Evolutionary conservation across 176 grass and related monocot genomes (phyloP).

Genomic region (Musa beccarii): DNA sequence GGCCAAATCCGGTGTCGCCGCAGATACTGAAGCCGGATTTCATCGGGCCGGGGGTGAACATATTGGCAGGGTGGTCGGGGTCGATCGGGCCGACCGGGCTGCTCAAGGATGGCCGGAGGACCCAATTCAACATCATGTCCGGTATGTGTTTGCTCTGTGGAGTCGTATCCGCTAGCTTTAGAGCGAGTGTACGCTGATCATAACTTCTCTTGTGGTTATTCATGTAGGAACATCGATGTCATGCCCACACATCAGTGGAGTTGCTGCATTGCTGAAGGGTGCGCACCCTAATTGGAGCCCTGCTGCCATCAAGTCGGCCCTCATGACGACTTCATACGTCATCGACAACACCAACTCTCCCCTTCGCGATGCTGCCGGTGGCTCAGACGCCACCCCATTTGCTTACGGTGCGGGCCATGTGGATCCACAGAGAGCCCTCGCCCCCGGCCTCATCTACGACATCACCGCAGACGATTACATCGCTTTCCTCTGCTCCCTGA

Average conservation of each 20-base stretch:
- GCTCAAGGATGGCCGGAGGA: constrained; percentile 67
- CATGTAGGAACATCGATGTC: constrained; percentile 93
- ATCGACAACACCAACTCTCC: constrained; percentile 71
- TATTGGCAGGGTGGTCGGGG: constrained; percentile 82
- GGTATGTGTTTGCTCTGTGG: constrained; percentile 34
- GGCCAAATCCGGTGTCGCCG: constrained; percentile 72
- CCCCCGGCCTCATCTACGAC: constrained; percentile 78
- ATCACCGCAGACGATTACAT: constrained; percentile 62
- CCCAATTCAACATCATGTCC: constrained; percentile 85
- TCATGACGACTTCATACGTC: constrained; percentile 81
- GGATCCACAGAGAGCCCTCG: constrained; percentile 72
- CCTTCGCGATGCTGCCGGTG: constrained; percentile 56
- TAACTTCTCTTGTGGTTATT: no score
- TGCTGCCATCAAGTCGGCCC: constrained; percentile 80
- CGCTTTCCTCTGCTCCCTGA: constrained; percentile 76
- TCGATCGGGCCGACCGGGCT: constrained; percentile 68
- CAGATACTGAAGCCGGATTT: constrained; percentile 89
- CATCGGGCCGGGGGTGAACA: constrained; percentile 91
- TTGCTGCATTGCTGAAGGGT: constrained; percentile 72
- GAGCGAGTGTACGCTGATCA: no score
- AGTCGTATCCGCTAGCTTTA: no score
- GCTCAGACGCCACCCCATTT: constrained; percentile 53
- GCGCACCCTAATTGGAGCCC: constrained; percentile 86
- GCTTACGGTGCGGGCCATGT: constrained; percentile 79
- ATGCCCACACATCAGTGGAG: constrained; percentile 92